Evolutionary conservation across 768 basidiomycete genomes (phyloP), one percentile per base, ranked within the genome.

Genomic region (Naganishia randhawae): DNA sequence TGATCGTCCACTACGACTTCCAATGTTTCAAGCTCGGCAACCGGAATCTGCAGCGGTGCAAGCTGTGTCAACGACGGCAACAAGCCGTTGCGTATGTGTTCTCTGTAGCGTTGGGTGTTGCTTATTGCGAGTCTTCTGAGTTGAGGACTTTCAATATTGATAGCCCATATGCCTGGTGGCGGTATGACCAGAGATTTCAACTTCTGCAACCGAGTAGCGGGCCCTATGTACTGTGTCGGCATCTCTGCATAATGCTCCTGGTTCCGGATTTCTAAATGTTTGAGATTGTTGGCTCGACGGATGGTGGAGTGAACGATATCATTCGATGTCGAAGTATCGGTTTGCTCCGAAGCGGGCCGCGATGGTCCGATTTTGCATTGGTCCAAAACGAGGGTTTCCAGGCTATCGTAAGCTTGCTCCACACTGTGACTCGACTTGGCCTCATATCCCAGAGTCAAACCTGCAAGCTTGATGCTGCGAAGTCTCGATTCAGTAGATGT

Each of bases 381-480:
- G 25, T 61, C 57, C 3, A 61, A 25, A 29, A 61, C 27, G 8
- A 61, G 22, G 39, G 57, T 61, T 39, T 61, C 57, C 37, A 61
- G 22, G 1, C 25, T 11, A 10, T 41, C 57, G 37, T n/a, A 41
- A 25, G 25, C 11, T 37, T 8, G 35, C 5, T 42, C 27, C 19
- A 13, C 37, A 13, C 19, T 29, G 25, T 37, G 11, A 41, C 3
- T 29, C 22, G 39, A 41, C 10, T 19, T 25, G 11, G 25, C 7
- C 11, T 25, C 57, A 25, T 22, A 22, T 3, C 57, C 57, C 25
- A 31, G 39, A 2, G 29, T 16, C 6, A 61, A 16, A 1, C 57
- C 57, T 7, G 17, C 8, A 13, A 61, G 37, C 27, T 61, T 61
- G 57, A 41, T n/a, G 29, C 35, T 61, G 37, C 57, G 39, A 5